These are phyloP conservation scores for Echinochloa phyllopogon DNA, from an alignment of 176 grass and related monocot species.

Conservation along the genomic window DNA sequence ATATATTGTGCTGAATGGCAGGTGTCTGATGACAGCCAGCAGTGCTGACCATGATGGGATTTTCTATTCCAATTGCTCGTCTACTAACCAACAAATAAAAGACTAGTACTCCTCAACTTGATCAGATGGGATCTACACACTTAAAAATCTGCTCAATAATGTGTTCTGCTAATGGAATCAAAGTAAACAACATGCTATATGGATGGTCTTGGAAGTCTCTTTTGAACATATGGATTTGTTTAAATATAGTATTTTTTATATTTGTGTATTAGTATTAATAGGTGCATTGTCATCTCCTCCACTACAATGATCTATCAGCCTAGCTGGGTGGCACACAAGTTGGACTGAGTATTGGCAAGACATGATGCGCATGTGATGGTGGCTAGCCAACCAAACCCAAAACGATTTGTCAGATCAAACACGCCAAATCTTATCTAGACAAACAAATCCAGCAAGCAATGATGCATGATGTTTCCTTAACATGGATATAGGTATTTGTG, in stretches of 20 bases:
- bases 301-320: slow-evolving; percentile 5
- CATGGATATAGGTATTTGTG: neutral
- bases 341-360: neutral
- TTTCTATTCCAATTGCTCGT: neutral
- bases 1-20: neutral
- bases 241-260: neutral
- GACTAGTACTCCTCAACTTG: neutral
- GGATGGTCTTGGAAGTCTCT: neutral
- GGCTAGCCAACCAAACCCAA: neutral
- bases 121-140: slow-evolving; percentile 16
- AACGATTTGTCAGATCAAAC: slow-evolving; percentile 1
- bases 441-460: slow-evolving; percentile 21
- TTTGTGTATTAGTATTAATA: neutral
- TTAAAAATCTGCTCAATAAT: neutral
- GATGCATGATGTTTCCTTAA: slow-evolving; percentile 35
- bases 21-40: neutral
- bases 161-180: slow-evolving; percentile 3
- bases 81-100: neutral
- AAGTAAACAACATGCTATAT: neutral
- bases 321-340: slow-evolving; percentile 8
- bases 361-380: slow-evolving; percentile 24
- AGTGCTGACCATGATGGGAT: neutral
- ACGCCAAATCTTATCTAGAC: neutral
- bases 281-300: slow-evolving; percentile 3
- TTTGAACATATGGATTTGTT: neutral